phyloP scores from a whole-genome alignment of 1,284 basidiomycete genomes.

The Afroboletus lepidellus region DNA sequence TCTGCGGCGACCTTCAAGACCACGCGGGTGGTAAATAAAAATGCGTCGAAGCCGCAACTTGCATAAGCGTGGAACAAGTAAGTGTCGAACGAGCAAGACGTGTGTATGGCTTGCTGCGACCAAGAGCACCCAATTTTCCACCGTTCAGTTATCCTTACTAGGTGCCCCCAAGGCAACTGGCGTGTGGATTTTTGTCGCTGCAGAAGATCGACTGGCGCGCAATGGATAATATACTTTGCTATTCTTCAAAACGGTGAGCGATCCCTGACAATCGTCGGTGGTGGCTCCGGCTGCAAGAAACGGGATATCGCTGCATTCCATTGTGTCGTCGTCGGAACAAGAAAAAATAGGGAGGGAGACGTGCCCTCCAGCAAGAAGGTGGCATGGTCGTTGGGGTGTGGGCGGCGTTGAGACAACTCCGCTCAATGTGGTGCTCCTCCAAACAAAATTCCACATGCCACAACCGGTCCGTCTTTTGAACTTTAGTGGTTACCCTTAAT shows the following conservation, averaged over 20 bases:
- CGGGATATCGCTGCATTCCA: neutral
- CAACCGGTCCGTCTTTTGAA: conserved; percentile 10
- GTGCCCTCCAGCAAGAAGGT: neutral
- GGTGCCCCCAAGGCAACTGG: conserved; percentile 5
- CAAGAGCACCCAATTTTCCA: conserved; percentile 30
- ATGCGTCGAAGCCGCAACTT: conserved; percentile 8
- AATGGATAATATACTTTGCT: neutral
- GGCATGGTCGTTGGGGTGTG: conserved; percentile 1
- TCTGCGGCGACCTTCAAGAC: conserved; percentile 1
- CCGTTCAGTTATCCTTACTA: conserved; percentile 18
- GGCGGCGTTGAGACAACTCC: conserved; percentile 18
- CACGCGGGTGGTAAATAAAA: conserved; percentile 12
- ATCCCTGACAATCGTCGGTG: neutral
- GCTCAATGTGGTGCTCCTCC: conserved; percentile 9
- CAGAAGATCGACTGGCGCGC: neutral
- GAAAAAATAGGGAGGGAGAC: neutral
- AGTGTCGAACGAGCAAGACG: conserved; percentile 25
- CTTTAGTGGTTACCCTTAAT: neutral
- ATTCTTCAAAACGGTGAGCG: conserved; percentile 14
- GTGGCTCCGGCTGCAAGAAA: neutral
- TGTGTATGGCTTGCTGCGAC: conserved; percentile 24
- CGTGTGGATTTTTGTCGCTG: conserved; percentile 8
- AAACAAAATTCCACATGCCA: conserved; percentile 20
- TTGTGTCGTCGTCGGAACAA: neutral
- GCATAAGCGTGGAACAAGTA: conserved; percentile 20